A percentile compares a stretch with the other conserved stretches of the same genome.
Conservation (phyloP, 345 rosid genomes). For the Sonneratia alba region DNA sequence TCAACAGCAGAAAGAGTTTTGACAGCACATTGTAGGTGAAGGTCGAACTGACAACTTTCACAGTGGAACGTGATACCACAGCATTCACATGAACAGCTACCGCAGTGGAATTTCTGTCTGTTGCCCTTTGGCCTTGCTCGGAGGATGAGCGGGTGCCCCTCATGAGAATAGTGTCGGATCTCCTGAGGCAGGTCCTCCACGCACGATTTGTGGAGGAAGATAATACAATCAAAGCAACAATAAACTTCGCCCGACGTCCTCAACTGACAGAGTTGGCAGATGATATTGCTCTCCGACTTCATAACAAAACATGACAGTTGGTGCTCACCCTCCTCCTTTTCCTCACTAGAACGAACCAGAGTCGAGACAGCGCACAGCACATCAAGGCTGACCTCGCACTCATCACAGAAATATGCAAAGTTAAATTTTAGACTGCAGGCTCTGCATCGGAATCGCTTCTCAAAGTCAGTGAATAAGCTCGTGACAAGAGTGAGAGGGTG, state of each 20-base stretch:
- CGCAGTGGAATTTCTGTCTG: not conserved
- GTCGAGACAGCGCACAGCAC: not conserved
- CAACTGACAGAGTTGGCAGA: not conserved
- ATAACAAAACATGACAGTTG: not conserved
- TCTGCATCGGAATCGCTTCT: not conserved
- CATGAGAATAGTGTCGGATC: constrained; percentile 5
- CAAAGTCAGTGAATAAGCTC: not conserved
- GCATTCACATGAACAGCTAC: not conserved
- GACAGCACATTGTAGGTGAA: not conserved
- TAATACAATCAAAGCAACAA: not conserved
- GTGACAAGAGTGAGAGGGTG: not conserved
- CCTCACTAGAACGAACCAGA: not conserved
- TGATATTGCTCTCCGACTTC: not conserved
- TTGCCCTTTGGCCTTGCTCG: not conserved
- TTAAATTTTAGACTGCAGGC: not conserved
- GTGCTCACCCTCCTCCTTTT: not conserved
- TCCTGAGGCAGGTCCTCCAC: not conserved
- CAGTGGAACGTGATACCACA: not conserved
- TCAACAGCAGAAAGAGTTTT: constrained; percentile 1
- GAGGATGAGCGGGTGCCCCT: constrained; percentile 5
- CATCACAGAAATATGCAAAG: not conserved
- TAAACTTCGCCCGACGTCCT: not conserved
- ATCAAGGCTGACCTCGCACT: not conserved
- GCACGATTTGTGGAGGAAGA: constrained; percentile 3
- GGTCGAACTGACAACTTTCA: not conserved